Conservation (phyloP, 2,329 filamentous ascomycete species). For the Monilinia laxa region DNA sequence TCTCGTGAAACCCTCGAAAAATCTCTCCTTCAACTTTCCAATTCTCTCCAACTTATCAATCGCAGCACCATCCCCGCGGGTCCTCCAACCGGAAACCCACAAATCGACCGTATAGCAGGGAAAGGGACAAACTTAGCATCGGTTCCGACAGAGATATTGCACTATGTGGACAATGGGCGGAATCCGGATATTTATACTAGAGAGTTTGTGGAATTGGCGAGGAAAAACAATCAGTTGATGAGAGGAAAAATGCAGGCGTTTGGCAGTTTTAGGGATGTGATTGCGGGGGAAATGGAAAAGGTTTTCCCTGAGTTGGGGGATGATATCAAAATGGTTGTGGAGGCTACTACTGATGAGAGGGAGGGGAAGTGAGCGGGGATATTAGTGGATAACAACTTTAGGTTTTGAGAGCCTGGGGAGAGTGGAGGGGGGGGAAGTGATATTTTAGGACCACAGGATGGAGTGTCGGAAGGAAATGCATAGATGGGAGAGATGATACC, state of each 20-base stretch:
- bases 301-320: constrained; percentile 38
- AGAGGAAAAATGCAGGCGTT: constrained; percentile 65
- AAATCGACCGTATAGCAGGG: neutral
- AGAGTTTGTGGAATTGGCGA: constrained; percentile 69
- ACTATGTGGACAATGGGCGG: constrained; percentile 69
- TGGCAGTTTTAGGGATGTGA: constrained; percentile 57
- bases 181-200: constrained; percentile 74
- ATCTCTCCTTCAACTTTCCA: constrained; percentile 19
- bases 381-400: neutral
- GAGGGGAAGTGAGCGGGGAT: neutral
- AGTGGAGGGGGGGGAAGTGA: neutral
- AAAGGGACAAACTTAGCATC: constrained; percentile 45
- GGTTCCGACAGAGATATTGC: constrained; percentile 61
- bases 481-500: neutral
- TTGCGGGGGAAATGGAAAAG: constrained; percentile 47
- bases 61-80: constrained; percentile 37
- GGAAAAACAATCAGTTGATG: constrained; percentile 65
- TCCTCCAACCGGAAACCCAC: constrained; percentile 39
- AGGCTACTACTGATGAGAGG: constrained; percentile 27
- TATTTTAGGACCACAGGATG: neutral
- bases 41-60: constrained; percentile 23
- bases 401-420: neutral
- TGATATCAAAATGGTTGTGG: constrained; percentile 37
- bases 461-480: neutral
- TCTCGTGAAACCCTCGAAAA: constrained; percentile 54